Evolutionary conservation across 2,329 filamentous ascomycete genomes (phyloP), one percentile per base, ranked within the genome.

Genomic region (Aspergillus cejpii): DNA sequence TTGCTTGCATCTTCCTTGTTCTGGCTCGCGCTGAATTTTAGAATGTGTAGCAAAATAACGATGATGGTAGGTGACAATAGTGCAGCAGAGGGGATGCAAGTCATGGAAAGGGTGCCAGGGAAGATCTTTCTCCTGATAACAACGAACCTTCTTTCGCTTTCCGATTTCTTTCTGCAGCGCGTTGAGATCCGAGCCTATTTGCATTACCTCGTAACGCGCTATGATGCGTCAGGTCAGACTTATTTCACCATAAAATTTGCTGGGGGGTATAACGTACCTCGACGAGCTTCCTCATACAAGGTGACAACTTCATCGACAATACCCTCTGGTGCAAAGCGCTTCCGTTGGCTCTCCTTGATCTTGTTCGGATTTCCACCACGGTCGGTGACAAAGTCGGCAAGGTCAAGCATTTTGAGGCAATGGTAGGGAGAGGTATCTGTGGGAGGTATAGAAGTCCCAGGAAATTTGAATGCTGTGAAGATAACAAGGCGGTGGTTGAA

Each of bases 261-360:
- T 15, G 12, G 28, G 14, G n/a, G 17, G 6, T 27, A 39, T 47
- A 40, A 61, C 73, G 56, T 68, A 84, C 81, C 87, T 71, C 77
- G 81, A 59, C 87, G 80, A 69, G 91, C 87, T 59, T 91, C 87
- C 65, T 94, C 85, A 65, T 85, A 96, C 63, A 94, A 74, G 17
- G 77, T 77, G 64, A 96, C 92, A 49, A 97, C 81, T 71, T 94
- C 85, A 72, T 98, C 91, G 20, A 98, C 91, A 38, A 84, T 75
- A 63, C 88, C 85, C 61, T 89, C 86, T 11, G 83, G 77, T 39
- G 87, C 90, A 73, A 81, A 79, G 58, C 92, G 83, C 63, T 82
- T 83, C 57, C 85, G 80, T 71, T 98, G 92, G 53, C 85, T 92
- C 68, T 96, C 88, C 67, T 86, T 85, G 69, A 98, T 92, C 73